These are phyloP conservation scores for Testicularia cyperi DNA, from an alignment of 1,284 basidiomycete genomes.

Conservation along the genomic window DNA sequence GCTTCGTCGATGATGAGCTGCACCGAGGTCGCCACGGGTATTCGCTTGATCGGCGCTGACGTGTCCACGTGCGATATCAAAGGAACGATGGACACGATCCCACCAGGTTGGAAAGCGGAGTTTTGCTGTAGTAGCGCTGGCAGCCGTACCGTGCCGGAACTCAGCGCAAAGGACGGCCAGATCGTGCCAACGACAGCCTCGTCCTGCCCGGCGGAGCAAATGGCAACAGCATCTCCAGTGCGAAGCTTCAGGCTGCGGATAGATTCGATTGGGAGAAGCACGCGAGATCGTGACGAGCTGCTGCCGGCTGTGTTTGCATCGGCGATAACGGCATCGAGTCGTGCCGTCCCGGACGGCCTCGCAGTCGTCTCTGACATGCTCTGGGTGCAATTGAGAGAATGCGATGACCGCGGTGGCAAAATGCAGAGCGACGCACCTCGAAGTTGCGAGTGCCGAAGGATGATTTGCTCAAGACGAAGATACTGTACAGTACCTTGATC, in stretches of 20 bases:
- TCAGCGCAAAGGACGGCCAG: constrained; percentile 30
- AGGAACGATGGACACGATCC: constrained; percentile 6
- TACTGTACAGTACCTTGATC: too few species aligned
- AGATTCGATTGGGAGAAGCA: constrained; percentile 21
- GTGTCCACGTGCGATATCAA: constrained; percentile 6
- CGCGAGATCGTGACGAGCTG: constrained; percentile 15
- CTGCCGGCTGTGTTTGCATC: constrained; percentile 16
- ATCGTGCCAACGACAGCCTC: constrained; percentile 12
- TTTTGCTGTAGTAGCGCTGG: constrained; percentile 7
- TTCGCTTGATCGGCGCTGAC: constrained; percentile 5
- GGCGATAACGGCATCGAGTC: too few species aligned
- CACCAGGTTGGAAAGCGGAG: constrained; percentile 6
- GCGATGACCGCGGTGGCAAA: too few species aligned
- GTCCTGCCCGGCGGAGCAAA: not conserved
- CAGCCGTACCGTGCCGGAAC: constrained; percentile 14
- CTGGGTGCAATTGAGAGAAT: too few species aligned
- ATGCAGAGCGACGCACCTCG: too few species aligned
- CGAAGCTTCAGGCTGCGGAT: constrained; percentile 28
- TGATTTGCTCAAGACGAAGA: too few species aligned
- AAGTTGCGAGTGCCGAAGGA: too few species aligned
- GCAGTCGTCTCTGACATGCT: too few species aligned
- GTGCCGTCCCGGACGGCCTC: too few species aligned
- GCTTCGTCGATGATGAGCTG: constrained; percentile 22
- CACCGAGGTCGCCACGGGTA: constrained; percentile 28
- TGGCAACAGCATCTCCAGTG: constrained; percentile 23